phyloP scores from a whole-genome alignment of 1,284 basidiomycete species.

The Papiliotrema terrestris region DNA sequence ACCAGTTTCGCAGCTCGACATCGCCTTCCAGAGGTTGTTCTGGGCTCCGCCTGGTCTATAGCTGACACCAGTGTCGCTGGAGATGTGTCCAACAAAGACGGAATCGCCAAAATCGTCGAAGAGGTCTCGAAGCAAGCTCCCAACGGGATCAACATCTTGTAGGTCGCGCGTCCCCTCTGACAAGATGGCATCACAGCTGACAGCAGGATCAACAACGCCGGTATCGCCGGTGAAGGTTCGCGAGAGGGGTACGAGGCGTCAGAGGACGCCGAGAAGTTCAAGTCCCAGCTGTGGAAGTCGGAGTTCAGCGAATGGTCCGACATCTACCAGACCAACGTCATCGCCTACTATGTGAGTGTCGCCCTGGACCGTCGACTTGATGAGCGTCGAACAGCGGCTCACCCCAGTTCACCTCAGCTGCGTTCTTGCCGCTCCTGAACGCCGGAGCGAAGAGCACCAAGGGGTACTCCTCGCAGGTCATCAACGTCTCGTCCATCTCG shows the following conservation, averaged over 20 bases:
- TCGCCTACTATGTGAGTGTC: constrained; percentile 24
- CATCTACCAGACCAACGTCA: constrained; percentile 34
- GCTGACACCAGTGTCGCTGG: constrained; percentile 15
- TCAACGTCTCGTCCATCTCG: constrained; percentile 39
- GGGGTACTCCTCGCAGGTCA: constrained; percentile 34
- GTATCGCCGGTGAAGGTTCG: constrained; percentile 37
- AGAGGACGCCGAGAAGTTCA: constrained; percentile 26
- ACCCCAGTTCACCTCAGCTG: constrained; percentile 29
- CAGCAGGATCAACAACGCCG: constrained; percentile 37
- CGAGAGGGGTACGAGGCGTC: constrained; percentile 23
- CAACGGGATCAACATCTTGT: constrained; percentile 38
- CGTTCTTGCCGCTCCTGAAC: constrained; percentile 40
- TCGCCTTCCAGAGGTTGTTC: neutral
- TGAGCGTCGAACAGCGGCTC: neutral
- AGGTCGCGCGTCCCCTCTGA: neutral
- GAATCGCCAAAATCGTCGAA: constrained; percentile 28
- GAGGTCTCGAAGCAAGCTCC: constrained; percentile 30
- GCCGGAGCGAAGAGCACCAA: constrained; percentile 28
- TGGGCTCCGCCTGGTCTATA: too few species aligned
- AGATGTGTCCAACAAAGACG: constrained; percentile 36
- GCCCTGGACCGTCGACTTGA: too few species aligned
- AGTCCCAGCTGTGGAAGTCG: constrained; percentile 27
- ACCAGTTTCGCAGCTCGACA: neutral
- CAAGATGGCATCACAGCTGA: neutral
- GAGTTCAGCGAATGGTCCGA: constrained; percentile 24